These are phyloP conservation scores for Ilyonectria sp. DNA, from an alignment of 2,329 filamentous ascomycete species.

Conservation along the genomic window DNA sequence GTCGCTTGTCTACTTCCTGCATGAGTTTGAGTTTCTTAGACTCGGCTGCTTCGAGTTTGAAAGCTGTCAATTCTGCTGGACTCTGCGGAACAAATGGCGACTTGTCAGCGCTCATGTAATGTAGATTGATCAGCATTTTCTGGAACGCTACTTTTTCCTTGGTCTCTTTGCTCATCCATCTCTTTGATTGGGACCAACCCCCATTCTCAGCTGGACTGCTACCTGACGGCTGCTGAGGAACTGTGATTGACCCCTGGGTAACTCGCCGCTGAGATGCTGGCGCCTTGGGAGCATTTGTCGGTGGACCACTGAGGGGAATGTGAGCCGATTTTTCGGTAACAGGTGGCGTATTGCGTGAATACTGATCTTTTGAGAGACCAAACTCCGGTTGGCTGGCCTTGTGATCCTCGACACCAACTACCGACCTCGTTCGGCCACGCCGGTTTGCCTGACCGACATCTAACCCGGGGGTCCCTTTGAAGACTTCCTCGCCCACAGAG, in stretches of 20 bases:
- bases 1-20: constrained; percentile 42
- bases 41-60: constrained; percentile 51
- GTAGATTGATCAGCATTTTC: constrained; percentile 55
- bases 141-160: constrained; percentile 53
- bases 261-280: constrained; percentile 23
- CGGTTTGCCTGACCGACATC: not conserved
- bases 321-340: not conserved
- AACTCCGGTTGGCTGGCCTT: not conserved
- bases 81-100: constrained; percentile 57
- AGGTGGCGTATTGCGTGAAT: not conserved
- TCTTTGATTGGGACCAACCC: constrained; percentile 57
- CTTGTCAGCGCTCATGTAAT: constrained; percentile 53
- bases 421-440: not conserved
- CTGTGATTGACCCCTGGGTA: not conserved
- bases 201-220: constrained; percentile 39
- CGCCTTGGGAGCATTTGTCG: constrained; percentile 37
- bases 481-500: not conserved
- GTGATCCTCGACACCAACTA: not conserved
- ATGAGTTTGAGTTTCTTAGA: constrained; percentile 43
- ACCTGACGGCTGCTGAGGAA: not conserved
- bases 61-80: constrained; percentile 53
- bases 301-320: not conserved
- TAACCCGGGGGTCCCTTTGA: not conserved
- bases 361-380: not conserved
- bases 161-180: constrained; percentile 56